A percentile compares a stretch with the other conserved stretches of the same genome.
Evolutionary conservation across 2,329 filamentous ascomycete genomes (phyloP).

Genomic region (Leptographium lundbergii): DNA sequence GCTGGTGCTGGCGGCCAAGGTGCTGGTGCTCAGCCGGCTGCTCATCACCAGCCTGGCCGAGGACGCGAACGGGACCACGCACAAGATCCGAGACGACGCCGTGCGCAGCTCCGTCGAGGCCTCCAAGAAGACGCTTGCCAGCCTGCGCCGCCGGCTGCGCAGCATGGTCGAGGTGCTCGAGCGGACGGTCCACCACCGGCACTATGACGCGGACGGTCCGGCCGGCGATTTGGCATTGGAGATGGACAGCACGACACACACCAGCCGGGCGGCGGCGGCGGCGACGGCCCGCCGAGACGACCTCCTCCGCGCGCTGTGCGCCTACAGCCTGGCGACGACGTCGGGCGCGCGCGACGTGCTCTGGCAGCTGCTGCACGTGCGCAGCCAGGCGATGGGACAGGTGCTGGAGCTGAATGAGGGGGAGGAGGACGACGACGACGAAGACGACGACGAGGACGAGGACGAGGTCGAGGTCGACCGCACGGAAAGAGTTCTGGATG

Average conservation of each 20-base stretch:
- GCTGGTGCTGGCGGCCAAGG: constrained; percentile 50
- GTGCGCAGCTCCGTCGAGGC: constrained; percentile 13
- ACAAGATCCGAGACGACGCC: constrained; percentile 17
- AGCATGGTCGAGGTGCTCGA: constrained; percentile 51
- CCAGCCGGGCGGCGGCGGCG: not conserved
- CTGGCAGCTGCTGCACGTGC: constrained; percentile 62
- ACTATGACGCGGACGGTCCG: not conserved
- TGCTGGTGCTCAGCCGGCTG: constrained; percentile 63
- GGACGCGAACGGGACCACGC: not conserved
- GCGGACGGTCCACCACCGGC: constrained; percentile 1
- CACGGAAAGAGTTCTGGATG: constrained; percentile 41
- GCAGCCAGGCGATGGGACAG: constrained; percentile 54
- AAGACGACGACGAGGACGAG: constrained; percentile 7
- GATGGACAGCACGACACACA: too few species aligned
- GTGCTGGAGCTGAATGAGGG: constrained; percentile 39
- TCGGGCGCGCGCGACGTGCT: constrained; percentile 70
- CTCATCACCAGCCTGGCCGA: constrained; percentile 59
- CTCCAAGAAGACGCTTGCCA: constrained; percentile 45
- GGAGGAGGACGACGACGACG: constrained; percentile 29
- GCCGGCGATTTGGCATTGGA: not conserved
- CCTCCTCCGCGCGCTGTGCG: constrained; percentile 63
- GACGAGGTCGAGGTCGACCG: constrained; percentile 10
- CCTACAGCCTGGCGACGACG: constrained; percentile 70
- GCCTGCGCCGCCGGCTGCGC: constrained; percentile 46
- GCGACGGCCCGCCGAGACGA: constrained; percentile 22